A percentile compares a stretch with the other conserved stretches of the same genome.
These are phyloP conservation scores for Aspergillus niger DNA, from an alignment of 2,329 filamentous ascomycete genomes.

Conservation along the genomic window DNA sequence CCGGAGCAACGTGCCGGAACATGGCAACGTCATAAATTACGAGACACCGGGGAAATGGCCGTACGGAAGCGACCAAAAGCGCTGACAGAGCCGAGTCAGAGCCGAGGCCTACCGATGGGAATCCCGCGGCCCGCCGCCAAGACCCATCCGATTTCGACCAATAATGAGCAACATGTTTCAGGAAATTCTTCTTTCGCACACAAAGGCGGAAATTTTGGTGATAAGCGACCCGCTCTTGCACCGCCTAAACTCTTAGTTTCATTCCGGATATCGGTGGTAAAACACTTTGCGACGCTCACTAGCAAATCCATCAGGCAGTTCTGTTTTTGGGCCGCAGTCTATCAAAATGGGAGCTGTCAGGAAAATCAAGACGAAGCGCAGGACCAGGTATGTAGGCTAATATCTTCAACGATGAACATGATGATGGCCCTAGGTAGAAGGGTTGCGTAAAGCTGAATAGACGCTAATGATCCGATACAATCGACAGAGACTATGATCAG, in stretches of 20 bases:
- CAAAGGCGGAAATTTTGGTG: conserved; percentile 32
- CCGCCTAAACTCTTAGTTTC: conserved; percentile 24
- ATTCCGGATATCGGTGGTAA: conserved; percentile 42
- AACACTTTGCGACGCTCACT: conserved; percentile 11
- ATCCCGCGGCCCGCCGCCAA: conserved; percentile 31
- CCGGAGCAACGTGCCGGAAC: conserved; percentile 30
- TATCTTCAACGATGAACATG: conserved; percentile 8
- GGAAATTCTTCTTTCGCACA: conserved; percentile 26
- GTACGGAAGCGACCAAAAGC: conserved; percentile 20
- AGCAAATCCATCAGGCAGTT: conserved; percentile 7
- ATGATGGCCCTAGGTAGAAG: neutral
- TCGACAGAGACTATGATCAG: conserved; percentile 83
- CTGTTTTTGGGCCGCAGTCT: conserved; percentile 21
- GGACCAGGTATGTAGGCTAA: conserved; percentile 58
- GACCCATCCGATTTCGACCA: conserved; percentile 24
- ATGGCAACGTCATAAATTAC: conserved; percentile 37
- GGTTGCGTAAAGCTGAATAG: neutral
- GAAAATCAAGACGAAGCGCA: conserved; percentile 73
- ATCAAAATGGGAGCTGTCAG: conserved; percentile 65
- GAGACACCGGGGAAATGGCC: conserved; percentile 16
- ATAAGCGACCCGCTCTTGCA: conserved; percentile 32
- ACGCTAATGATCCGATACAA: conserved; percentile 18
- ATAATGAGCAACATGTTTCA: conserved; percentile 31
- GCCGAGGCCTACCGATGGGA: conserved; percentile 40
- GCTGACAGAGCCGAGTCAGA: conserved; percentile 34